Percentiles rank a stretch among this genome's conserved stretches.
These are phyloP conservation scores for Vigna radiata DNA, from an alignment of 306 rosid genomes.

Conservation along the genomic window DNA sequence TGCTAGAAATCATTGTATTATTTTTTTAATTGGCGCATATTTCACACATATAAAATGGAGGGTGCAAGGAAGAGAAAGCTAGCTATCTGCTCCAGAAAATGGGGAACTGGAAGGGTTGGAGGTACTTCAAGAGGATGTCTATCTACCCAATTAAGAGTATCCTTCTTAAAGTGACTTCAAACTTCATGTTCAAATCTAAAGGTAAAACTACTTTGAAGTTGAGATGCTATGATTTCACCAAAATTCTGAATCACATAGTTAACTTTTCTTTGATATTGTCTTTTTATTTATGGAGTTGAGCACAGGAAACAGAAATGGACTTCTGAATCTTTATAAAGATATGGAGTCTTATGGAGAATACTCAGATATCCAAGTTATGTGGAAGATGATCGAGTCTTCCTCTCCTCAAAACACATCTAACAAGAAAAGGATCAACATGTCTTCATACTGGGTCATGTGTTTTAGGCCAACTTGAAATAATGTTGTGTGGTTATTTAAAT, in stretches of 20 bases:
- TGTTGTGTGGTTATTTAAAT: background rate
- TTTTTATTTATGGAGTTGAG: constrained; percentile 28
- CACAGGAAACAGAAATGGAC: constrained; percentile 66
- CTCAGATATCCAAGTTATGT: constrained; percentile 85
- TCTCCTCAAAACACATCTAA: constrained; percentile 46
- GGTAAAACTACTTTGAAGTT: constrained; percentile 52
- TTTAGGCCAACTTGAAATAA: constrained; percentile 52
- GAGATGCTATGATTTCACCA: background rate
- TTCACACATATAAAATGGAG: constrained; percentile 51
- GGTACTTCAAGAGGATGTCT: constrained; percentile 60
- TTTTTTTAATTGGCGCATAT: constrained; percentile 28
- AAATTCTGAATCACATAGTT: background rate
- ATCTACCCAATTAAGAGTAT: constrained; percentile 58
- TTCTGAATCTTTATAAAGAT: constrained; percentile 69
- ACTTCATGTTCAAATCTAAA: constrained; percentile 51
- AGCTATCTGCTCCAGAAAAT: constrained; percentile 46
- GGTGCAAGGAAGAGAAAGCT: constrained; percentile 27
- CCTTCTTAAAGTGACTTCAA: constrained; percentile 55
- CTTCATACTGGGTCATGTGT: constrained; percentile 53
- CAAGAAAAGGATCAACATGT: constrained; percentile 38
- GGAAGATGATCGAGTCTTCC: constrained; percentile 86
- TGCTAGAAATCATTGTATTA: constrained; percentile 43
- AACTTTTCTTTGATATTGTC: constrained; percentile 13
- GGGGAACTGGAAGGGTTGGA: constrained; percentile 60
- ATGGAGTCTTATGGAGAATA: constrained; percentile 82